Evolutionary conservation across 139 green algal genomes (phyloP), one percentile per base, ranked within the genome.

Genomic region (Limnomonas spitsbergensis): DNA sequence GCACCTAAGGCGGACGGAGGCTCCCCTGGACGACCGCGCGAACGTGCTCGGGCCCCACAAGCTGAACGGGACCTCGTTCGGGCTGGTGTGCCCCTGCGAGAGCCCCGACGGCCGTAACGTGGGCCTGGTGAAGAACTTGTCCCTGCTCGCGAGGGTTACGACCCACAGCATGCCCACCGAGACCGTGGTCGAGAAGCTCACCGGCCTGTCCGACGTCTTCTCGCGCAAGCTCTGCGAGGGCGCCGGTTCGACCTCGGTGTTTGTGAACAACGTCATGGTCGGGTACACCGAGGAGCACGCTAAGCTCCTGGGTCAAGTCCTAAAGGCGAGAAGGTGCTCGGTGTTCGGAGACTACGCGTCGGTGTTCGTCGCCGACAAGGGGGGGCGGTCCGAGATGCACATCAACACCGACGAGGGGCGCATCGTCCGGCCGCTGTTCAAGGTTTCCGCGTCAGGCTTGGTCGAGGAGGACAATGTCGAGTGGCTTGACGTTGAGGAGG

Each of bases 51-150:
- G 89, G 81, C 89, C 89, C 4, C 79, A 85, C 27, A 82, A 89
- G 82, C 82, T 93, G 75, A 82, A 90, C 84, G 87, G 32, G 27
- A 32, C 77, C 0, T 84, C 90, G n/a, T 93, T 86, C 86, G 88
- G 88, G 9, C 87, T 88, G 76, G 82, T 92, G n/a, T 93, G 89
- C 79, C 89, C 89, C 26, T 81, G 85, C 0, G 86, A 91, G 73
- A 97, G 92, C 0, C 94, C 94, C 3, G 94, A 98, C 75, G 94
- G 94, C 3, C 37, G 32, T 2, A 80, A 53, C 4, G n/a, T 73
- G 29, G 67, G 66, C 6, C 31, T 80, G 27, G 47, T 75, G 42
- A 99, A 99, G 89, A 99, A 99, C 89, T 87, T 99, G 85, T 93
- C 96, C 26, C 89, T 99, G 2, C 99, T 32, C 36, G 74, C 52